Base-by-base conservation (phyloP, 805 yeast genomes). In the Kluyveromyces aestuarii region DNA sequence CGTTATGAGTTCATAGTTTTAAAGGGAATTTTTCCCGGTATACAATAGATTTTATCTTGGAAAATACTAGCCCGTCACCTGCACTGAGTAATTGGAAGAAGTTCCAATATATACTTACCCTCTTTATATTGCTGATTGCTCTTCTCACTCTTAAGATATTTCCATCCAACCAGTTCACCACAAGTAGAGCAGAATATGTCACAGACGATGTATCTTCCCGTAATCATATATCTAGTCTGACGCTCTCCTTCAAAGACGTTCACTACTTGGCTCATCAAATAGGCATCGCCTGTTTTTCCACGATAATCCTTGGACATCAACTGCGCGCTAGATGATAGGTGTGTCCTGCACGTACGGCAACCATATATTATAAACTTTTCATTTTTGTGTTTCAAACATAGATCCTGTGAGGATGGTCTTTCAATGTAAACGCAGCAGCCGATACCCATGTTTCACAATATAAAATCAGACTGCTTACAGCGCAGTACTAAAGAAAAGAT, bases 241-340 rank as follows among this genome's bases (percentile, higher is more conserved):
- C 62, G 53, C 10, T 58, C 57, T 1, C 71, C 70, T 37, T 63
- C 67, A 8, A 63, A 60, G 40, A 71, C 69, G 56, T 78, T 78
- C 39, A 72, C 73, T 57, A 78, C 79, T 37, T 66, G 65, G 41
- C 71, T 66, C 52, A 82, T 77, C 40, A 82, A 63, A 52, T 70
- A 73, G 1, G 85, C 87, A 46, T 72, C 72, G 0, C 88, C 87
- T 1, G 76, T 69, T 40, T 69, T 68, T 1, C 87, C 87, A 19
- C 68, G 64, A 57, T 81, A 82, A 44, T 73, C 75, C 55, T 69
- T 61, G 1, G 68, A 64, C 55, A 64, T 60, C 18, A 64, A 56
- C 44, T 62, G 63, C 13, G 56, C 48, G 8, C 64, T 58, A 2
- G 66, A 59, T 8, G 66, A 60, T 10, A 64, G 53, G 47, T 64